Percentiles rank a stretch among this genome's conserved stretches.
These are phyloP conservation scores for Glonium stellatum DNA, from an alignment of 495 filamentous ascomycete genomes.

Conservation along the genomic window DNA sequence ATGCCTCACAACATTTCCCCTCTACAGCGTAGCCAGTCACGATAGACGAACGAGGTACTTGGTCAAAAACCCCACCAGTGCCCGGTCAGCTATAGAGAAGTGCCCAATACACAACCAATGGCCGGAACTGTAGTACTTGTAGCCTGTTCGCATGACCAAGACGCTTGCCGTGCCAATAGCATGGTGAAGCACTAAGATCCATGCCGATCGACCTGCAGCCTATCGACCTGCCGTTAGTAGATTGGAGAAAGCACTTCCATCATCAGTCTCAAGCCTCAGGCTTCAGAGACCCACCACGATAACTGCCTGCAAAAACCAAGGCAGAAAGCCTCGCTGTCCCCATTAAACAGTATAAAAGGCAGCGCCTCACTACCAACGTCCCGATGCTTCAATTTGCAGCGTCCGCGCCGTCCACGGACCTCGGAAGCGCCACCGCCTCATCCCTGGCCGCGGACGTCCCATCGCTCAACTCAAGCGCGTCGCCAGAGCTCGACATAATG, in stretches of 20 bases:
- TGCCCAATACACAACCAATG: too few species aligned
- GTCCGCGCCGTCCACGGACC: not conserved
- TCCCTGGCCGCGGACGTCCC: not conserved
- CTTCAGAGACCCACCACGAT: not conserved
- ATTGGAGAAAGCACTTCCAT: not conserved
- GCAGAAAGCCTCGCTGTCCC: not conserved
- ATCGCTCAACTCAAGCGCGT: too few species aligned
- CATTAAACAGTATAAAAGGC: not conserved
- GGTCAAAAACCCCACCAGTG: too few species aligned
- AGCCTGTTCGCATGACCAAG: not conserved
- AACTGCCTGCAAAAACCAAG: not conserved
- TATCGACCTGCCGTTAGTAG: conserved; percentile 2
- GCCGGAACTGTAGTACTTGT: not conserved
- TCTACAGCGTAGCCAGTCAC: not conserved
- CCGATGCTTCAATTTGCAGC: not conserved
- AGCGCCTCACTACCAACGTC: not conserved
- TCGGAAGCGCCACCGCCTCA: not conserved
- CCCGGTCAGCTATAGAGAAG: too few species aligned
- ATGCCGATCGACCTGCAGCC: not conserved
- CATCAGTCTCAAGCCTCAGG: not conserved
- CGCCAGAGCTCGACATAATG: conserved; percentile 16
- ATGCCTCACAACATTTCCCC: too few species aligned
- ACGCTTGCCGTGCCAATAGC: not conserved
- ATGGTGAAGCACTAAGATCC: not conserved
- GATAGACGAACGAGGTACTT: not conserved